Evolutionary conservation across 306 rosid species (phyloP), one percentile per base, ranked within the genome.

Genomic region (Bauhinia variegata): DNA sequence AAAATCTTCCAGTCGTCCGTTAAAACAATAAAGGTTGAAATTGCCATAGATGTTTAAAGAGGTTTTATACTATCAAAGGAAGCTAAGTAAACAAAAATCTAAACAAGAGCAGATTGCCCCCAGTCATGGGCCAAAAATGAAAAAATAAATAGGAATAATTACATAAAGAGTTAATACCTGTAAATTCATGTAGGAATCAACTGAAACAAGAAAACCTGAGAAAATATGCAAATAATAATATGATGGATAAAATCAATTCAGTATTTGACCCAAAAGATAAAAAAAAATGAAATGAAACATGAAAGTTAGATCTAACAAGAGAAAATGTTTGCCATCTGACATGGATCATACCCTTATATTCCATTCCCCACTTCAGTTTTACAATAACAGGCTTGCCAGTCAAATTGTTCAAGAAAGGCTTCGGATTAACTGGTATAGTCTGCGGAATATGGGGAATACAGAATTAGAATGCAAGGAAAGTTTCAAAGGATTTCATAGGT

Each of bases 391-490:
- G 83, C 54, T 82, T 82, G 54, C 86, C 86, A n/a, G 86, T 82
- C 83, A 82, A 78, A 78, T 82, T 82, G 75, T 82, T 82, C 83
- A 82, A 66, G 79, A 82, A 82, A 30, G 86, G 86, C 56, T 82
- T 82, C 43, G 86, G 86, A 30, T 82, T 82, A 56, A 82, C 86
- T 48, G 86, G 86, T 60, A 82, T 78, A 18, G 86, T 82, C 86
- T 82, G 78, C 78, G 61, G 54, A 68, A 49, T 2, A 7, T 10
- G 0, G n/a, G 15, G 8, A 39, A 11, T 5, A 32, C 7, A 19
- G 2, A 60, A 32, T 52, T 31, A 54, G 11, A 66, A 60, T 66
- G 43, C 7, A 60, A 67, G 7, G 43, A 14, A 56, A 19, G 8
- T 19, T 23, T 3, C 33, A 43, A 38, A 37, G 28, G 28, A 1